These are phyloP conservation scores for Acorus gramineus DNA, from an alignment of 106 monocot species.

Conservation along the genomic window DNA sequence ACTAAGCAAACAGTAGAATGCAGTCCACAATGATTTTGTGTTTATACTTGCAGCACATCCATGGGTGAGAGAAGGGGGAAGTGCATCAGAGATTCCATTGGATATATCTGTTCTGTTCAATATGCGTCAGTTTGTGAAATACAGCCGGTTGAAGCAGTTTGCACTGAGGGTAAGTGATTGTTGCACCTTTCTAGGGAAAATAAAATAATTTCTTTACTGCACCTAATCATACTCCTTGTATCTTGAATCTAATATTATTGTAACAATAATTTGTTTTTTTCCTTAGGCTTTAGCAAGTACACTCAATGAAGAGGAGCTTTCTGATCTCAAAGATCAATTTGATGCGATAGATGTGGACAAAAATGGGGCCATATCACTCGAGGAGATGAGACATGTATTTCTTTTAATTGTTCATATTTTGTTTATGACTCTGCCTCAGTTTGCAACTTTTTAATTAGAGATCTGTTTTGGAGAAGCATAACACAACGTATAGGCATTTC, in stretches of 20 bases:
- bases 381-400: slow-evolving; percentile 91
- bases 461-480: too few relatives aligned
- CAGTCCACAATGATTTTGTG: too few relatives aligned
- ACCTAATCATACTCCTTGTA: too few relatives aligned
- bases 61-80: slow-evolving; percentile 94
- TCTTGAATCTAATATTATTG: too few relatives aligned
- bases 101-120: slow-evolving; percentile 85
- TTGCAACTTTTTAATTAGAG: too few relatives aligned
- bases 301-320: slow-evolving; percentile 68
- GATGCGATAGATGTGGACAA: slow-evolving; percentile 93
- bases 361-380: slow-evolving; percentile 82
- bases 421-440: too few relatives aligned
- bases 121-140: slow-evolving; percentile 87
- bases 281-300: slow-evolving; percentile 88
- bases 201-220: background rate
- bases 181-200: background rate
- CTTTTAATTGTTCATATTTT: too few relatives aligned
- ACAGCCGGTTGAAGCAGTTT: slow-evolving; percentile 88
- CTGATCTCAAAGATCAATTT: slow-evolving; percentile 83
- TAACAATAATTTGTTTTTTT: too few relatives aligned
- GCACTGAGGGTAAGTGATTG: slow-evolving; percentile 58
- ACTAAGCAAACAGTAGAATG: too few relatives aligned
- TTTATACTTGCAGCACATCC: slow-evolving; percentile 57
- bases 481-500: too few relatives aligned
- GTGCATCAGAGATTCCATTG: slow-evolving; percentile 79